Percentiles rank a stretch among this genome's conserved stretches.
phyloP scores from a whole-genome alignment of 495 filamentous ascomycete species.

The Aspergillus funiculosus region DNA sequence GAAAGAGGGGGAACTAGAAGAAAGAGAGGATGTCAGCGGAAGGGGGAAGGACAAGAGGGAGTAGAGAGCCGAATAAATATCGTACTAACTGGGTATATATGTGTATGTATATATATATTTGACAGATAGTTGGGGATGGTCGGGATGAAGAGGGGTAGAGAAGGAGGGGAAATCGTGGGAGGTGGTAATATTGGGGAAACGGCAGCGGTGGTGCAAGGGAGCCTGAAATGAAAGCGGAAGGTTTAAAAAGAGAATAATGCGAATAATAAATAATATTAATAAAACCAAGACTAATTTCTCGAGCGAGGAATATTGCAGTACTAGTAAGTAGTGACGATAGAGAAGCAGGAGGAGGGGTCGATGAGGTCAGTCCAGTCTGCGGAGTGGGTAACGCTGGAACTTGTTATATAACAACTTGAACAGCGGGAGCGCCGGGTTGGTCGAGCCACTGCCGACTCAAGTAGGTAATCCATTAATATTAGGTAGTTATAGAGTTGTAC shows the following conservation, averaged over 20 bases:
- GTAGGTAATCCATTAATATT: no score
- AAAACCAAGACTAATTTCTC: not conserved
- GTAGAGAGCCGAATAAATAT: not conserved
- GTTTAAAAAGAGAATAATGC: constrained; percentile 7
- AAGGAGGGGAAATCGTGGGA: constrained; percentile 6
- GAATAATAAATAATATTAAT: constrained; percentile 6
- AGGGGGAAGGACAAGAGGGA: constrained; percentile 2
- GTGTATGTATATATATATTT: not conserved
- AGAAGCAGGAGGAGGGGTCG: constrained; percentile 24
- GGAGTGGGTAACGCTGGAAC: constrained; percentile 17
- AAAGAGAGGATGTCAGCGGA: not conserved
- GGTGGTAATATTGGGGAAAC: not conserved
- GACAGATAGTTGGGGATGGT: not conserved
- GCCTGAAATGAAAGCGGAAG: no score
- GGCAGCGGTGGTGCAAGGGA: constrained; percentile 7
- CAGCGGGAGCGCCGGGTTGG: constrained; percentile 30
- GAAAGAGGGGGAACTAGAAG: constrained; percentile 6
- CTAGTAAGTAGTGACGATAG: no score
- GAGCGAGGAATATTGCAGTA: no score
- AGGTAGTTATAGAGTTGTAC: no score
- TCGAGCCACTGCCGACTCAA: constrained; percentile 3
- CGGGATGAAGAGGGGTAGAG: not conserved
- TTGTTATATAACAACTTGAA: constrained; percentile 14
- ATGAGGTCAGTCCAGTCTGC: constrained; percentile 45
- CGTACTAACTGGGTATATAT: not conserved